These are phyloP conservation scores for Dactylella cylindrospora DNA, from an alignment of 2,329 filamentous ascomycete species.

Conservation along the genomic window DNA sequence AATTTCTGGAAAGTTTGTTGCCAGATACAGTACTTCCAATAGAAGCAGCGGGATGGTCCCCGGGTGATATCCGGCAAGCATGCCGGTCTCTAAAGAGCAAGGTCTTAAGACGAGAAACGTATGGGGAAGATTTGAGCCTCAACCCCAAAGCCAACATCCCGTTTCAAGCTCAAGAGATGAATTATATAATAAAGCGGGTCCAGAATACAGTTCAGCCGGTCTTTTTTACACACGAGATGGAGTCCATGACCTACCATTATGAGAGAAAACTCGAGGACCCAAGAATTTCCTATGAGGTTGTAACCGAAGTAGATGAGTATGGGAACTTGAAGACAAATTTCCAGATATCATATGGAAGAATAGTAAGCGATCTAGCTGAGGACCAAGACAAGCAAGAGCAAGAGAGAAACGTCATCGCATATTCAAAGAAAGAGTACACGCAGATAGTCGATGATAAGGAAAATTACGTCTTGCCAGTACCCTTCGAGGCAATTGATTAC, in stretches of 20 bases:
- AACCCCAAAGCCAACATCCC: not conserved
- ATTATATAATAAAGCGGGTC: not conserved
- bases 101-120: not conserved
- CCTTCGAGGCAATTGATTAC: not conserved
- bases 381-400: not conserved
- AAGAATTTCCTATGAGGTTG: not conserved
- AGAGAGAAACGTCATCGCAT: not conserved
- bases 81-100: not conserved
- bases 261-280: not conserved
- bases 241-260: not conserved
- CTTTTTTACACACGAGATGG: not conserved
- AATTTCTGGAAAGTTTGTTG: not conserved
- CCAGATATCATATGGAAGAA: not conserved
- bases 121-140: not conserved
- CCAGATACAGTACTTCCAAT: not conserved
- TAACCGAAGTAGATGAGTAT: not conserved
- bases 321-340: not conserved
- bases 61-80: not conserved
- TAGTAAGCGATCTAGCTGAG: not conserved
- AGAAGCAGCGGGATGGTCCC: not conserved
- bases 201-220: not conserved
- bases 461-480: not conserved
- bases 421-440: not conserved
- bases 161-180: not conserved
- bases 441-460: not conserved